A percentile compares a stretch with the other conserved stretches of the same genome.
Evolutionary conservation across 805 yeast species (phyloP).

Genomic region (Isabelozyma rhagii): DNA sequence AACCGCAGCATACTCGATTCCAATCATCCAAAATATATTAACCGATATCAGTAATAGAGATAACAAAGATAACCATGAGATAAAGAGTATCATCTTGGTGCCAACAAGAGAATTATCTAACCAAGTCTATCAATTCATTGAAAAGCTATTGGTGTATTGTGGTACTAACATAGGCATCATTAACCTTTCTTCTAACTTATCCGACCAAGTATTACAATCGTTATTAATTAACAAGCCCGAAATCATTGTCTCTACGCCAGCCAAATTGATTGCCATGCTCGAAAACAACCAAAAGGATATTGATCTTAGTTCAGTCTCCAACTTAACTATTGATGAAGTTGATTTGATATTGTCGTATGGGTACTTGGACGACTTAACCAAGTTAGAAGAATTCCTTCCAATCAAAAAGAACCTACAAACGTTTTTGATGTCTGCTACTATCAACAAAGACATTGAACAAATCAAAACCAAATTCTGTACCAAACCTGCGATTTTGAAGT

Average conservation of each 20-base stretch:
- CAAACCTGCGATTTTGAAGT: conserved; percentile 74
- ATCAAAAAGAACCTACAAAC: conserved; percentile 76
- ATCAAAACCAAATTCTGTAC: conserved; percentile 78
- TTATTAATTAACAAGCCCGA: conserved; percentile 74
- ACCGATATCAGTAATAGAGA: conserved; percentile 24
- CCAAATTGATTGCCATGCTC: conserved; percentile 58
- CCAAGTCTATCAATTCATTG: conserved; percentile 74
- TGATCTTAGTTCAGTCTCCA: conserved; percentile 55
- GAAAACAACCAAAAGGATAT: conserved; percentile 47
- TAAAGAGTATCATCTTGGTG: conserved; percentile 71
- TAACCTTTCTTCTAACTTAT: conserved; percentile 64
- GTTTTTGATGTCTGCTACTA: conserved; percentile 94
- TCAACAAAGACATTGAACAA: conserved; percentile 75
- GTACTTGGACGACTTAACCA: conserved; percentile 76
- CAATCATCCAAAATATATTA: conserved; percentile 77
- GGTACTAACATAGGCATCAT: conserved; percentile 60
- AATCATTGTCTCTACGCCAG: conserved; percentile 82
- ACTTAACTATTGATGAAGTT: conserved; percentile 90
- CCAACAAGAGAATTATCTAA: conserved; percentile 91
- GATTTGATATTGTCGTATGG: conserved; percentile 90
- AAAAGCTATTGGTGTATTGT: conserved; percentile 67
- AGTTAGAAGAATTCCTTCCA: conserved; percentile 63
- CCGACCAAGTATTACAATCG: conserved; percentile 69
- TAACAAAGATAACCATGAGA: conserved; percentile 18
- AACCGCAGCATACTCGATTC: conserved; percentile 86